Evolutionary conservation across 75 land plant genomes (phyloP), one percentile per base, ranked within the genome.

Genomic region (Ceratopteris richardii): DNA sequence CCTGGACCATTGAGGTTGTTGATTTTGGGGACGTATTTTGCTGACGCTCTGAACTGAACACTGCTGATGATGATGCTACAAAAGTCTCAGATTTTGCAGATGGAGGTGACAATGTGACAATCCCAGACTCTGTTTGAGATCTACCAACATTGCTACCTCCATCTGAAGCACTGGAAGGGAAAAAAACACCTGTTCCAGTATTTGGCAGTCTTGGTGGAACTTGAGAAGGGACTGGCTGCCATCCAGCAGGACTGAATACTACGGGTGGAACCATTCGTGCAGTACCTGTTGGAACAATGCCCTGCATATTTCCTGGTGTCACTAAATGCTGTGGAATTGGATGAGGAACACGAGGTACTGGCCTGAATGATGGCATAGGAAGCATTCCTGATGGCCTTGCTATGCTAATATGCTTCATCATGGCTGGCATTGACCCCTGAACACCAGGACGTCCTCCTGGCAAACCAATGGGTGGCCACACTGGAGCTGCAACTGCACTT

Each of bases 141-240:
- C 65, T 27, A 6, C 65, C 65, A 25, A 54, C 56, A 16, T 48
- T 48, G 30, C 65, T 50, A 21, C 24, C 2, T 28, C 56, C 47
- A 33, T 9, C 37, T 3, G 18, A 19, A 0, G 37, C 56, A 28
- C 55, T 33, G 29, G 31, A 48, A 13, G 65, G 65, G 31, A 63
- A 63, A 22, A 63, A 63, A 14, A 63, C 65, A 19, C 65, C 65
- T 3, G 65, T 63, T 6, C 65, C 65, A 16, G 57, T 3, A 26
- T 29, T 63, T 9, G 55, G 54, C 1, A 26, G 31, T 51, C 65
- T 26, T 42, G 44, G 26, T 6, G 62, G 47, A 26, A 23, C 44
- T 33, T 9, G 37, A 9, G 37, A 9, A 19, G 68, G 68, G 13
- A 66, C 48, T n/a, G 66, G 5, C 12, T 62, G 44, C 68, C 68